Base-by-base conservation (phyloP, 179 eudicot species). In the Amaranthus tricolor region DNA sequence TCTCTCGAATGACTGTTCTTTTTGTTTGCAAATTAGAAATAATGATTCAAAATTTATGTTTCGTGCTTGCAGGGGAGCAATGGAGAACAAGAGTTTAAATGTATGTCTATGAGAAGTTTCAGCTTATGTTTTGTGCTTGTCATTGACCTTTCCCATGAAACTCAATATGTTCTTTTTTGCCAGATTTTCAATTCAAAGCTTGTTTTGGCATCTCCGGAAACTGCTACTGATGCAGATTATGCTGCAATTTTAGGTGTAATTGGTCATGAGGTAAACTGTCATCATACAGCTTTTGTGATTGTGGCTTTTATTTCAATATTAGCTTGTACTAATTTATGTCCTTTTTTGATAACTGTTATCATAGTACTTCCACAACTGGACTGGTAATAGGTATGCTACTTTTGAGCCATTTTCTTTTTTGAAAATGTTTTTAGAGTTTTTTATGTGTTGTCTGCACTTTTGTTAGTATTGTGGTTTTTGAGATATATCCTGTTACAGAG, bases 321-420 rank as follows among this genome's bases (percentile, higher is more conserved):
- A 61, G 51, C 72, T 43, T 72, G 10, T 12, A 74, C 48, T 81
- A 47, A 81, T 21, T 62, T 47, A 24, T 74, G 60, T 68, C 53
- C 13, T 54, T 71, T 80, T 72, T 19, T 74, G 48, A 12, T 65
- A 9, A 20, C 21, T 77, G 63, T 77, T 80, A 43, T 79, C 70
- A 70, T 85, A 96, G 99, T 96, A 96, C 82, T 96, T 93, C 78
- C 99, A 96, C 88, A 96, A 96, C 85, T 96, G 99, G 99, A 96
- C 99, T 21, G 99, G 99, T 74, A 96, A 96, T 86, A 91, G 99
- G 99, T 93, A 47, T 47, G 62, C 57, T 68, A 58, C 43, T 5
- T 52, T 51, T 21, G 16, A 76, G 58, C 70, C 12, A 51, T 21
- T 43, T 31, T 52, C 59, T 16, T 62, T 12, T 60, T 5, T 20